Percentiles rank a stretch among this genome's conserved stretches.
Evolutionary conservation across 345 rosid species (phyloP).

Genomic region (Arabis alpina): DNA sequence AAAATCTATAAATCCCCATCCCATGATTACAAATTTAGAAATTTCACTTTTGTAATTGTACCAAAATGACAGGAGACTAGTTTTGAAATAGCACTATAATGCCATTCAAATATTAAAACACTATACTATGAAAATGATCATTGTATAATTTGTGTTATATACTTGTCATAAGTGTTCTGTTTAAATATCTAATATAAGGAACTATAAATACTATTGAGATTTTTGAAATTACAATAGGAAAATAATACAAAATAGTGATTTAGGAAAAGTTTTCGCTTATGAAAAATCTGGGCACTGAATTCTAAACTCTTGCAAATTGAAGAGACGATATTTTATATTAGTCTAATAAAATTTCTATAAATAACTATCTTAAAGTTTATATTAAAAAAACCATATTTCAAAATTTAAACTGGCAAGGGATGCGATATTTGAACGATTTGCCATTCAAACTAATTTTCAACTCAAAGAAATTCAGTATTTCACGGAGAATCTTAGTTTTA

Average conservation of each 20-base stretch:
- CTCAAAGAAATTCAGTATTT: slow-evolving; percentile 8
- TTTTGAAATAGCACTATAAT: too few species aligned
- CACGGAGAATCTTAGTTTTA: background rate
- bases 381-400: too few species aligned
- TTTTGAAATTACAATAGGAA: background rate
- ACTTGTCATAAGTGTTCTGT: background rate
- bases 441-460: background rate
- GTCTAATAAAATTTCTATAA: background rate
- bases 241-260: background rate
- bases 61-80: background rate
- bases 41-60: background rate
- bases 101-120: background rate
- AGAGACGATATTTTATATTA: background rate
- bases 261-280: background rate
- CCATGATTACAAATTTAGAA: slow-evolving; percentile 3
- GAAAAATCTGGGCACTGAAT: background rate
- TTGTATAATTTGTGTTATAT: background rate
- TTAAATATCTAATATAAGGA: background rate
- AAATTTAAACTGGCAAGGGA: background rate
- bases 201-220: background rate
- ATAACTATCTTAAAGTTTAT: too few species aligned
- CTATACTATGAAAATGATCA: background rate
- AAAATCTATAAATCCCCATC: slow-evolving; percentile 2
- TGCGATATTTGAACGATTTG: background rate
- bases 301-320: background rate